Evolutionary conservation across 192 early-diverging fungal species (phyloP), one percentile per base, ranked within the genome.

Genomic region (Physocladia obscura): DNA sequence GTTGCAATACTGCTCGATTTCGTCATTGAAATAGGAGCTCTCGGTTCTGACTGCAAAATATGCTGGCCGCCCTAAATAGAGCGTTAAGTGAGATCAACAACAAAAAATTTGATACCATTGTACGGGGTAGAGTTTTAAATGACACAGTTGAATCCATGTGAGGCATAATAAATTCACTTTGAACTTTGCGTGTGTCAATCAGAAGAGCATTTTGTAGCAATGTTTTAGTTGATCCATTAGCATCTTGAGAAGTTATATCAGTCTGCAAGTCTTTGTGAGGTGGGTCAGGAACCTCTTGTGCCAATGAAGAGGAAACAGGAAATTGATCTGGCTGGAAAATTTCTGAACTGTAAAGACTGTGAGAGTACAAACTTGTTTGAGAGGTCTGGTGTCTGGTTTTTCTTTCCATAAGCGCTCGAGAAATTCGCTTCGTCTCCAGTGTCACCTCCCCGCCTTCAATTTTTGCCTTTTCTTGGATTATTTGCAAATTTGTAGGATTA

Each of bases 401-500:
- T 19, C 44, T 6, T 6, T 30, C n/a, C 56, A 67, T 11, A 68
- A 68, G 62, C 13, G 37, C 31, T 5, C 34, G 58, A 5, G 56
- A 36, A 48, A 27, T 15, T 49, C 38, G 19, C 36, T n/a, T 19
- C 31, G 37, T 17, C 32, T 69, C 51, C 4, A 55, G 48, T 27
- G 67, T 17, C 15, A 57, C 38, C 13, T 6, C 8, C 6, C 40
- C 65, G 6, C 55, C 50, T 11, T 24, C 8, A 34, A 21, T 29
- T 3, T 56, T 75, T 34, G 70, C 49, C 1, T 88, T 82, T 79
- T 95, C 94, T 48, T 92, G 92, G 51, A 97, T 84, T 38, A 97
- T 85, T 30, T 94, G 89, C 4, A 88, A 87, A 75, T 97, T 92
- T 44, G 82, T 91, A 0, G 95, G 95, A 34, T 78, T 78, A 70